phyloP scores from a whole-genome alignment of 2,329 filamentous ascomycete species.

The Aciculosporium take region DNA sequence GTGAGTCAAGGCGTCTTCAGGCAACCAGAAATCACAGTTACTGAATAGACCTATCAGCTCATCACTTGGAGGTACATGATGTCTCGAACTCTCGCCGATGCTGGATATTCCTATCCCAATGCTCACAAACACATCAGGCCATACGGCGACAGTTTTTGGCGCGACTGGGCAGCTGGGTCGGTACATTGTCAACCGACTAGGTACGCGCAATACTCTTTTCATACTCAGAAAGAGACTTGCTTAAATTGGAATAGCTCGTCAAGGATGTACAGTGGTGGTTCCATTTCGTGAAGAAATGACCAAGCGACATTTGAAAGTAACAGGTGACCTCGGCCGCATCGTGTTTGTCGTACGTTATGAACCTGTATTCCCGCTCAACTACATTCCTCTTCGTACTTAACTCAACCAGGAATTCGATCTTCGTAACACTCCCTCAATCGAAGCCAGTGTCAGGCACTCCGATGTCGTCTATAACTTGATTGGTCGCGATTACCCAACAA shows the following conservation, averaged over 20 bases:
- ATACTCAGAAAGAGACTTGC: background rate
- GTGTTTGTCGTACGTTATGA: slow-evolving; percentile 56
- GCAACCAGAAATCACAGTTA: slow-evolving; percentile 9
- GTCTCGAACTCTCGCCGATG: background rate
- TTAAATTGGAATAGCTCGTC: slow-evolving; percentile 45
- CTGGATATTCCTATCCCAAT: too few species aligned
- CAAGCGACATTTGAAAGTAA: slow-evolving; percentile 89
- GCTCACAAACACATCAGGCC: slow-evolving; percentile 41
- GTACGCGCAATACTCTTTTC: slow-evolving; percentile 24
- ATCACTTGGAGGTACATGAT: slow-evolving; percentile 62
- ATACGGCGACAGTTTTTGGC: slow-evolving; percentile 95
- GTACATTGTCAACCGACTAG: slow-evolving; percentile 93
- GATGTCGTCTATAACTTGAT: slow-evolving; percentile 96
- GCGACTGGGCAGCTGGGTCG: slow-evolving; percentile 90
- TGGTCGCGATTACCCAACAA: slow-evolving; percentile 89
- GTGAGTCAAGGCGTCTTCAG: slow-evolving; percentile 34
- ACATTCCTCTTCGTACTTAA: slow-evolving; percentile 7
- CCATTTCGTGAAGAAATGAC: slow-evolving; percentile 96
- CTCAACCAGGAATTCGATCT: slow-evolving; percentile 71
- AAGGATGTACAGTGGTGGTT: slow-evolving; percentile 87
- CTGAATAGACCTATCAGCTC: slow-evolving; percentile 42
- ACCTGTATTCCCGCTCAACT: background rate
- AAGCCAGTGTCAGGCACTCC: slow-evolving; percentile 91
- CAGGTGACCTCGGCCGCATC: slow-evolving; percentile 85
- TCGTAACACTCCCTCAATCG: slow-evolving; percentile 85